Conservation (phyloP, 148 eudicot species). For the Persicaria tinctoria region DNA sequence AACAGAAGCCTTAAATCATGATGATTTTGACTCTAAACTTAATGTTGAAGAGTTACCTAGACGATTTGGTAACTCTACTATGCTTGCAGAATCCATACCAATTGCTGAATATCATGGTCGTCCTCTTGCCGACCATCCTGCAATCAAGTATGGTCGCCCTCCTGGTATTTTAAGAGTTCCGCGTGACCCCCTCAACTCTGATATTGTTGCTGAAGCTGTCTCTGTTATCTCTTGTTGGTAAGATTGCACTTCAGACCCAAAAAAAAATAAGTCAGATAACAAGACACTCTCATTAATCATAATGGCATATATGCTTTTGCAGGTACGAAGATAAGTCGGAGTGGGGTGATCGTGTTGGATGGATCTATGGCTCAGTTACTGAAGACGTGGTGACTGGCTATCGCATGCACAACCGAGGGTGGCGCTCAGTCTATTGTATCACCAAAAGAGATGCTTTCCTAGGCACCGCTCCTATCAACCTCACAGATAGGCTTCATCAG, state of each 20-base stretch:
- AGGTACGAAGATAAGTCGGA: constrained; percentile 8
- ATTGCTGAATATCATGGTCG: constrained; percentile 88
- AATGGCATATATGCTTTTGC: background rate
- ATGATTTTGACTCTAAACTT: constrained; percentile 76
- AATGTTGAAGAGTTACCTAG: constrained; percentile 71
- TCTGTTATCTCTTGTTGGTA: constrained; percentile 96
- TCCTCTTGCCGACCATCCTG: constrained; percentile 87
- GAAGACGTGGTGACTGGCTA: constrained; percentile 34
- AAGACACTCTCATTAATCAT: background rate
- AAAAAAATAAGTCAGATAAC: too few species aligned
- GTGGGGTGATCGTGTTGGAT: constrained; percentile 9
- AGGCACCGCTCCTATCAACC: constrained; percentile 19
- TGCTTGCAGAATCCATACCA: constrained; percentile 71
- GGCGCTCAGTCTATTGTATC: constrained; percentile 17
- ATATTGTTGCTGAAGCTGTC: constrained; percentile 83
- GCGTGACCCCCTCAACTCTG: constrained; percentile 73
- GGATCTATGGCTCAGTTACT: constrained; percentile 34
- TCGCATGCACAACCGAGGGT: constrained; percentile 20
- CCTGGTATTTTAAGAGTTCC: constrained; percentile 72
- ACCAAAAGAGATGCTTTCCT: constrained; percentile 19
- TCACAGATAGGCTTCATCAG: constrained; percentile 18
- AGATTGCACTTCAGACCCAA: background rate
- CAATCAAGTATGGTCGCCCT: constrained; percentile 83
- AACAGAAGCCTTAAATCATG: constrained; percentile 42
- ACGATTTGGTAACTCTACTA: constrained; percentile 81